These are phyloP conservation scores for Haplographium delicatum DNA, from an alignment of 495 filamentous ascomycete genomes.

Conservation along the genomic window DNA sequence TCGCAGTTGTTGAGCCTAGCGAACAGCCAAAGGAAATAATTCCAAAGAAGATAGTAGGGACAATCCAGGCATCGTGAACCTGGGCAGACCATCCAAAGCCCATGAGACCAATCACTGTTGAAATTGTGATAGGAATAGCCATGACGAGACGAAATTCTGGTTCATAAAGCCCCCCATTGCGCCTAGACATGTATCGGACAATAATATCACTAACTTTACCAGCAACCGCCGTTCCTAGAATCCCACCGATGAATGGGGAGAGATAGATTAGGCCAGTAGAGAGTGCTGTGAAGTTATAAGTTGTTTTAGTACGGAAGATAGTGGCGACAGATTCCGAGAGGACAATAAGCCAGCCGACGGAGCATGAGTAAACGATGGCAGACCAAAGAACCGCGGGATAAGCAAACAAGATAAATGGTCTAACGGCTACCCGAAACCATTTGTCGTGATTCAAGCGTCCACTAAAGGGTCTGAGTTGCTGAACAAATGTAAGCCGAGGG, in stretches of 20 bases:
- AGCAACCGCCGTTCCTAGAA: constrained; percentile 86
- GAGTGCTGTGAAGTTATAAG: constrained; percentile 75
- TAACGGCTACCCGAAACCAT: constrained; percentile 69
- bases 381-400: constrained; percentile 94
- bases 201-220: constrained; percentile 85
- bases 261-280: constrained; percentile 85
- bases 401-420: constrained; percentile 79
- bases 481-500: constrained; percentile 60
- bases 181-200: constrained; percentile 67
- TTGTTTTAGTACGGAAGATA: constrained; percentile 60
- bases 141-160: constrained; percentile 94
- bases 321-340: constrained; percentile 80
- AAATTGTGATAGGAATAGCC: constrained; percentile 73
- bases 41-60: constrained; percentile 90
- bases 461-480: constrained; percentile 67
- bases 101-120: constrained; percentile 82
- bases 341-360: constrained; percentile 94
- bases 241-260: constrained; percentile 80
- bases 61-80: constrained; percentile 73
- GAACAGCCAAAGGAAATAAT: constrained; percentile 91
- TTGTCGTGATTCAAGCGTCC: constrained; percentile 72
- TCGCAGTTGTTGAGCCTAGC: constrained; percentile 86
- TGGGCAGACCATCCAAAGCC: constrained; percentile 89
- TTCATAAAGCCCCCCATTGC: constrained; percentile 93
- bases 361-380: constrained; percentile 76